Percentiles rank a stretch among this genome's conserved stretches.
These are phyloP conservation scores for Medicago lupulina DNA, from an alignment of 306 rosid species.

Conservation along the genomic window DNA sequence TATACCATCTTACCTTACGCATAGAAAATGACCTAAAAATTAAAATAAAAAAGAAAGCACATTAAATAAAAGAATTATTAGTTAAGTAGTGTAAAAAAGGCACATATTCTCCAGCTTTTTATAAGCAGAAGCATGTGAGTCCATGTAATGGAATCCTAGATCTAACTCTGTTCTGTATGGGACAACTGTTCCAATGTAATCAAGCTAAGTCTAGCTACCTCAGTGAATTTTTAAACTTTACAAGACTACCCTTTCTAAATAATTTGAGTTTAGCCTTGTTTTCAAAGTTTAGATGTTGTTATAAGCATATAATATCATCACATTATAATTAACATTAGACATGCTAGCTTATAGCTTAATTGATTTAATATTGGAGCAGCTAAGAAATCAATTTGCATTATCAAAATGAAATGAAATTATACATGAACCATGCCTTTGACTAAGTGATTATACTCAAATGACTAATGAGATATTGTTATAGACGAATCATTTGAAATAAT, in stretches of 20 bases:
- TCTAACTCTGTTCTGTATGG: slow-evolving; percentile 59
- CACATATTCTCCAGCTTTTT: slow-evolving; percentile 79
- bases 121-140: slow-evolving; percentile 70
- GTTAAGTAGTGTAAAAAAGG: slow-evolving; percentile 49
- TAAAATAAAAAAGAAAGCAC: slow-evolving; percentile 38
- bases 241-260: slow-evolving; percentile 37
- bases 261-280: slow-evolving; percentile 14
- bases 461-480: too few species aligned
- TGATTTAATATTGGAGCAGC: slow-evolving; percentile 3
- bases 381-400: slow-evolving; percentile 6
- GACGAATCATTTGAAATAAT: too few species aligned
- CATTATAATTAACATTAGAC: neutral
- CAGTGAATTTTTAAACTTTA: slow-evolving; percentile 27
- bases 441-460: too few species aligned
- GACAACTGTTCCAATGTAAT: slow-evolving; percentile 43
- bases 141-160: slow-evolving; percentile 72
- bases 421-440: neutral
- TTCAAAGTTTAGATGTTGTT: neutral
- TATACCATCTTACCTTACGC: slow-evolving; percentile 46
- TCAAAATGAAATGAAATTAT: slow-evolving; percentile 15
- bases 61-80: slow-evolving; percentile 40
- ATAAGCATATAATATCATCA: neutral
- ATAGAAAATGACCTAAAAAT: slow-evolving; percentile 42
- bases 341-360: neutral
- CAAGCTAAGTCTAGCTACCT: slow-evolving; percentile 40